Conservation (phyloP, 768 basidiomycete genomes). For the Podaxis sp. region DNA sequence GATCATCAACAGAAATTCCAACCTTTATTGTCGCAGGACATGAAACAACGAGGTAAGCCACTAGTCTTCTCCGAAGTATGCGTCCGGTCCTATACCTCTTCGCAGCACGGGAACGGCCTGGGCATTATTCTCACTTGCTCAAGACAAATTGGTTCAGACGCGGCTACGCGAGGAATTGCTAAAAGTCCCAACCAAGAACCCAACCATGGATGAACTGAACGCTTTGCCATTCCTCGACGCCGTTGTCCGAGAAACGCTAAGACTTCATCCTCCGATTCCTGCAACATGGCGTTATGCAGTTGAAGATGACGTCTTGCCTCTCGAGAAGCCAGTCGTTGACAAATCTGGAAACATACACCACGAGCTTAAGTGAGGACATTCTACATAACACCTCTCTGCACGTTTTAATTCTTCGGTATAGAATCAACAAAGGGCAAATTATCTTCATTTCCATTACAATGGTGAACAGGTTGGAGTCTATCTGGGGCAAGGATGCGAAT, state of each 20-base stretch:
- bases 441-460: slow-evolving; percentile 49
- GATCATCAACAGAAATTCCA: slow-evolving; percentile 46
- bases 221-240: slow-evolving; percentile 66
- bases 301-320: slow-evolving; percentile 52
- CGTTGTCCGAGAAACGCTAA: slow-evolving; percentile 58
- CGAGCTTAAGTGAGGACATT: slow-evolving; percentile 33
- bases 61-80: background rate
- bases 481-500: slow-evolving; percentile 63
- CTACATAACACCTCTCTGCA: background rate
- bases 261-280: slow-evolving; percentile 53
- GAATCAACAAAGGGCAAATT: slow-evolving; percentile 41
- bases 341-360: slow-evolving; percentile 38
- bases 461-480: slow-evolving; percentile 46
- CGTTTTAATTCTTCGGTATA: slow-evolving; percentile 14
- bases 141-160: slow-evolving; percentile 46
- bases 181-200: slow-evolving; percentile 48
- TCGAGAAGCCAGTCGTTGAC: slow-evolving; percentile 47
- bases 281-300: slow-evolving; percentile 41
- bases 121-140: slow-evolving; percentile 57
- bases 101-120: slow-evolving; percentile 47
- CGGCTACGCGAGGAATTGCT: slow-evolving; percentile 60
- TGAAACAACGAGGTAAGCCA: slow-evolving; percentile 43
- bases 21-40: slow-evolving; percentile 63
- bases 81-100: background rate
- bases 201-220: slow-evolving; percentile 68